Percentiles rank a stretch among this genome's conserved stretches.
These are phyloP conservation scores for Crithidia expoeki DNA, from an alignment of 208 protist species.

Conservation along the genomic window DNA sequence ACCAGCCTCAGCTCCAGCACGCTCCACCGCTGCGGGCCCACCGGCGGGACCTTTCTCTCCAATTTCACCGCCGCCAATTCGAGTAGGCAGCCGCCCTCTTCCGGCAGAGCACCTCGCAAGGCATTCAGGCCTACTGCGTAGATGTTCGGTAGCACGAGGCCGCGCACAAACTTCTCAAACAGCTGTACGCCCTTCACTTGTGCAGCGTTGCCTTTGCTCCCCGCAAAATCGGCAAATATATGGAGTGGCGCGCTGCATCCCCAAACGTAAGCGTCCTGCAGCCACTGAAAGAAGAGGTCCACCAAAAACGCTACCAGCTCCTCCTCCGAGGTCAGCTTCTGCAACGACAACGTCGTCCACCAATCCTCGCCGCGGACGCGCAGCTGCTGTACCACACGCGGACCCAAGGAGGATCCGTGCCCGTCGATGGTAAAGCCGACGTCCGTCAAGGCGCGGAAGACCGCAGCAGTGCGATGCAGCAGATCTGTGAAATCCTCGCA, in stretches of 20 bases:
- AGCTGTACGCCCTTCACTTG: constrained; percentile 27
- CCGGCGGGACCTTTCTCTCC: constrained; percentile 29
- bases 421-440: constrained; percentile 50
- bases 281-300: constrained; percentile 68
- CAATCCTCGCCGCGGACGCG: constrained; percentile 15
- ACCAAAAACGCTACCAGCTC: constrained; percentile 49
- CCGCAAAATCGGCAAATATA: constrained; percentile 30
- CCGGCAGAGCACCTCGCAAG: constrained; percentile 26
- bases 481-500: constrained; percentile 51
- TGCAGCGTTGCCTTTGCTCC: neutral
- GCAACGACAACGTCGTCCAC: constrained; percentile 55
- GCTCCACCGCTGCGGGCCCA: constrained; percentile 70
- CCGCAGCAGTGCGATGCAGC: constrained; percentile 63
- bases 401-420: constrained; percentile 50
- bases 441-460: constrained; percentile 56
- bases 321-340: constrained; percentile 34
- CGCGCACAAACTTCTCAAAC: constrained; percentile 52
- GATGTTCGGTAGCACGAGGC: constrained; percentile 38
- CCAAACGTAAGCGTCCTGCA: constrained; percentile 68
- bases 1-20: constrained; percentile 58
- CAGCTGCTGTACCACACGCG: constrained; percentile 37
- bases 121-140: constrained; percentile 36
- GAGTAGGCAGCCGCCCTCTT: constrained; percentile 46
- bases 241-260: constrained; percentile 46
- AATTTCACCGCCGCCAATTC: constrained; percentile 35